A percentile compares a stretch with the other conserved stretches of the same genome.
These are phyloP conservation scores for Penicillium antarcticum DNA, from an alignment of 495 filamentous ascomycete species.

Conservation along the genomic window DNA sequence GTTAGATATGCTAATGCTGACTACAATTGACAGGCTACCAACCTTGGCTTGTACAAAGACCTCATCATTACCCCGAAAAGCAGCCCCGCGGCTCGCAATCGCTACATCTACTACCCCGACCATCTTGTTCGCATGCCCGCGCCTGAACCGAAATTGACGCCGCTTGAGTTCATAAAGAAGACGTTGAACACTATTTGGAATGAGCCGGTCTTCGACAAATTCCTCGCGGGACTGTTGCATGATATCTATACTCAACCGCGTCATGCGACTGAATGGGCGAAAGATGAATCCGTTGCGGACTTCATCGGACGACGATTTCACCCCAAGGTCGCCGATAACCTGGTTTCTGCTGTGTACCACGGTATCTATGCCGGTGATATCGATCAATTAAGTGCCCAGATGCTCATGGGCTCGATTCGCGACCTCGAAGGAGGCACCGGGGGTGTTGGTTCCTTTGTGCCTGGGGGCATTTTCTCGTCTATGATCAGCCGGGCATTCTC, in stretches of 20 bases:
- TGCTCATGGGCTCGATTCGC: constrained; percentile 54
- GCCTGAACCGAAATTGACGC: constrained; percentile 18
- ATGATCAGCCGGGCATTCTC: constrained; percentile 7
- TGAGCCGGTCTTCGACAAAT: constrained; percentile 63
- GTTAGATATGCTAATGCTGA: neutral
- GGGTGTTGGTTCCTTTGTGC: constrained; percentile 3
- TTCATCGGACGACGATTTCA: constrained; percentile 61
- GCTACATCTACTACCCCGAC: constrained; percentile 93
- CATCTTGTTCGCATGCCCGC: constrained; percentile 71
- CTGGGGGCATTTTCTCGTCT: constrained; percentile 19
- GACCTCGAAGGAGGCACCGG: constrained; percentile 39
- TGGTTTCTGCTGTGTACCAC: constrained; percentile 76
- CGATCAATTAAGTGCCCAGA: constrained; percentile 68
- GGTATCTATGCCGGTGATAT: constrained; percentile 96
- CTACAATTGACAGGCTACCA: constrained; percentile 49
- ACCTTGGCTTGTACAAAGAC: constrained; percentile 59
- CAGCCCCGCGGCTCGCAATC: constrained; percentile 52
- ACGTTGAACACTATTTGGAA: constrained; percentile 33
- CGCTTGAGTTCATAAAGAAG: constrained; percentile 18
- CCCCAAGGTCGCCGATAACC: constrained; percentile 62
- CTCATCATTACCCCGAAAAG: constrained; percentile 54
- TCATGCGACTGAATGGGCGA: constrained; percentile 16
- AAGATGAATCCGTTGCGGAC: constrained; percentile 69
- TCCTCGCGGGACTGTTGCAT: constrained; percentile 33
- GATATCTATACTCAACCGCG: constrained; percentile 35